Conservation (phyloP, 768 basidiomycete species). For the Tricholoma furcatifolium region DNA sequence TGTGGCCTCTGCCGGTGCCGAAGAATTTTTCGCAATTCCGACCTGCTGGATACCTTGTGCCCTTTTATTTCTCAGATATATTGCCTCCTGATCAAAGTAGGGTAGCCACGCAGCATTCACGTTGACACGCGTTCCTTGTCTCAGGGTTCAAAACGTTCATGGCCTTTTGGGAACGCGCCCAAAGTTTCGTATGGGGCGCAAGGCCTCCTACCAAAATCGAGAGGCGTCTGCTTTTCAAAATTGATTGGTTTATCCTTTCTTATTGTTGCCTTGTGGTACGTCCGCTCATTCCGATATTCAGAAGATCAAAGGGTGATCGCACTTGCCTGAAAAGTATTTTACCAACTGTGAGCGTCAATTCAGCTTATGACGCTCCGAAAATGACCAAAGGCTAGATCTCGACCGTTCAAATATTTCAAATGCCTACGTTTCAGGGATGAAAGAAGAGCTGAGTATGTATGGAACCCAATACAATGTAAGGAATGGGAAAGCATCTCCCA, state of each 20-base stretch:
- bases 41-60: conserved; percentile 3
- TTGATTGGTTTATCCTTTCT: conserved; percentile 67
- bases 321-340: conserved; percentile 47
- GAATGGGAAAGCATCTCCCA: background rate
- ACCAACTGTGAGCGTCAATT: conserved; percentile 48
- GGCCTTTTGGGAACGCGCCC: conserved; percentile 2
- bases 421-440: conserved; percentile 81
- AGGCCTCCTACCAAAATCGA: conserved; percentile 30
- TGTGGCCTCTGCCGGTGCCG: conserved; percentile 6
- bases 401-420: conserved; percentile 70
- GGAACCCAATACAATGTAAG: conserved; percentile 63
- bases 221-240: conserved; percentile 52
- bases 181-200: conserved; percentile 19
- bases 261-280: conserved; percentile 70
- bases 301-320: background rate
- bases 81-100: background rate
- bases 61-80: background rate
- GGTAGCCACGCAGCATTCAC: background rate
- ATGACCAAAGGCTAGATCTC: conserved; percentile 42
- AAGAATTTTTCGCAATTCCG: background rate
- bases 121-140: background rate
- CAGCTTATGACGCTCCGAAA: conserved; percentile 1
- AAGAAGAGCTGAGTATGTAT: conserved; percentile 63
- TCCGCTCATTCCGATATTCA: conserved; percentile 11
- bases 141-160: background rate